A percentile compares a stretch with the other conserved stretches of the same genome.
phyloP scores from a whole-genome alignment of 2,329 filamentous ascomycete genomes.

The Xylariaceae sp. region DNA sequence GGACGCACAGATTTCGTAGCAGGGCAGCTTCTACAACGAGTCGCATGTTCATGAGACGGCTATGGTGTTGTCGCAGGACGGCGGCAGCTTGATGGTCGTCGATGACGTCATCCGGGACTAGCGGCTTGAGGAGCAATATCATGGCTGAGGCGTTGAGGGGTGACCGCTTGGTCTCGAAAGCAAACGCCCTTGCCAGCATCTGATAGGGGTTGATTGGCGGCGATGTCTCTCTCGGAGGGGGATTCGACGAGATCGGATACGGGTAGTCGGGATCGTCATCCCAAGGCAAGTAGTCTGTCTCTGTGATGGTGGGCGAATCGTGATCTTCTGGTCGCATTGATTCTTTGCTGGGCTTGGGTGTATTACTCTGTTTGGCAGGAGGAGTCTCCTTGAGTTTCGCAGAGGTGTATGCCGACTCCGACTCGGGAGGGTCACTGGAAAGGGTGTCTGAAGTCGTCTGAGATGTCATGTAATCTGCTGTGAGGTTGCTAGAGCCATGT shows the following conservation, averaged over 20 bases:
- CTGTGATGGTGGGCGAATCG: constrained; percentile 44
- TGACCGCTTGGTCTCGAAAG: constrained; percentile 55
- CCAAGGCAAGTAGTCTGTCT: constrained; percentile 61
- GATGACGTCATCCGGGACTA: constrained; percentile 54
- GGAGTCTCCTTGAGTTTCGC: constrained; percentile 10
- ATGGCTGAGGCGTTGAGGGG: constrained; percentile 61
- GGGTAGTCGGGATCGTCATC: constrained; percentile 55
- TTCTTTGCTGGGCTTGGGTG: too few relatives aligned
- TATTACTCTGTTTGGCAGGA: constrained; percentile 2
- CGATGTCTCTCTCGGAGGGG: constrained; percentile 4
- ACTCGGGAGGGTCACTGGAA: constrained; percentile 22
- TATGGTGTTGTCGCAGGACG: constrained; percentile 59
- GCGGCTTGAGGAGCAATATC: constrained; percentile 56
- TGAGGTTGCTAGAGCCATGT: constrained; percentile 25
- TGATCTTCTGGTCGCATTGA: constrained; percentile 35
- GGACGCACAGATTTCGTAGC: constrained; percentile 58
- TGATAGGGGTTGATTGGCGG: constrained; percentile 55
- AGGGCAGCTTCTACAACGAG: constrained; percentile 60
- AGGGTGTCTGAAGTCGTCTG: constrained; percentile 31
- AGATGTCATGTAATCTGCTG: constrained; percentile 31
- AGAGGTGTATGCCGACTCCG: constrained; percentile 7
- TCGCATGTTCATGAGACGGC: constrained; percentile 56
- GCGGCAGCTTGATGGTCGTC: constrained; percentile 54
- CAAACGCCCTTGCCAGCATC: constrained; percentile 51
- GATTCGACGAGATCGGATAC: constrained; percentile 36